These are phyloP conservation scores for Cercophora scortea DNA, from an alignment of 495 filamentous ascomycete species.

Conservation along the genomic window DNA sequence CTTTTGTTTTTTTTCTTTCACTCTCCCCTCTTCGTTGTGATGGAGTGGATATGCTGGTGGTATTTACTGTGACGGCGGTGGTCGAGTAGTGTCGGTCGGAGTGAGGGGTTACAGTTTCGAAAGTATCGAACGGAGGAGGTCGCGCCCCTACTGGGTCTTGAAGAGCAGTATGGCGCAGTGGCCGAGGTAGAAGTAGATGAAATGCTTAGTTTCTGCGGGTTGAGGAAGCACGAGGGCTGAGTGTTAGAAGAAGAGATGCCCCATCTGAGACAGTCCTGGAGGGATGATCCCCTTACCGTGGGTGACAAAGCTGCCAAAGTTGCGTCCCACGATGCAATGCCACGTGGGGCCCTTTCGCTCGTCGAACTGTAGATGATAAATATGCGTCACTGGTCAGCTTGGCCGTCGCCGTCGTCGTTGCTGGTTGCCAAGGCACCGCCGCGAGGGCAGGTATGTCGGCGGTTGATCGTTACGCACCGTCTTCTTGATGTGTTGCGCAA, in stretches of 20 bases:
- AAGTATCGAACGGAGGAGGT: constrained; percentile 8
- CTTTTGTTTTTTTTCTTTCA: not conserved
- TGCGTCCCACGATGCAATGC: constrained; percentile 97
- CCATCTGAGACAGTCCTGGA: not conserved
- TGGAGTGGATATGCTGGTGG: too few species aligned
- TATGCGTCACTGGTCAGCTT: not conserved
- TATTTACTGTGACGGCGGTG: not conserved
- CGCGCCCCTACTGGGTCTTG: constrained; percentile 76
- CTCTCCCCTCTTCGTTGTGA: not conserved
- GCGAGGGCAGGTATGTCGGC: not conserved
- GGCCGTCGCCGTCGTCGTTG: too few species aligned
- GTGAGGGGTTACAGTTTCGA: constrained; percentile 4
- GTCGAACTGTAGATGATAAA: constrained; percentile 57
- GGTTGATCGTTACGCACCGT: constrained; percentile 49
- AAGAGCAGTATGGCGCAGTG: constrained; percentile 98
- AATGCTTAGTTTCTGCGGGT: constrained; percentile 87
- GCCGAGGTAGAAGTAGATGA: constrained; percentile 99
- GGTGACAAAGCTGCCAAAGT: constrained; percentile 98
- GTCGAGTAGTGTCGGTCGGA: too few species aligned
- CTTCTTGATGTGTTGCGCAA: constrained; percentile 95
- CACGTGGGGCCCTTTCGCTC: constrained; percentile 87
- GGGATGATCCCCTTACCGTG: constrained; percentile 56
- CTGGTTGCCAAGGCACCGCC: not conserved
- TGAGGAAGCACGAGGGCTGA: not conserved
- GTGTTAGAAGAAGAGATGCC: not conserved